Evolutionary conservation across 192 early-diverging fungal species (phyloP).

Genomic region (Geranomyces michiganensis): DNA sequence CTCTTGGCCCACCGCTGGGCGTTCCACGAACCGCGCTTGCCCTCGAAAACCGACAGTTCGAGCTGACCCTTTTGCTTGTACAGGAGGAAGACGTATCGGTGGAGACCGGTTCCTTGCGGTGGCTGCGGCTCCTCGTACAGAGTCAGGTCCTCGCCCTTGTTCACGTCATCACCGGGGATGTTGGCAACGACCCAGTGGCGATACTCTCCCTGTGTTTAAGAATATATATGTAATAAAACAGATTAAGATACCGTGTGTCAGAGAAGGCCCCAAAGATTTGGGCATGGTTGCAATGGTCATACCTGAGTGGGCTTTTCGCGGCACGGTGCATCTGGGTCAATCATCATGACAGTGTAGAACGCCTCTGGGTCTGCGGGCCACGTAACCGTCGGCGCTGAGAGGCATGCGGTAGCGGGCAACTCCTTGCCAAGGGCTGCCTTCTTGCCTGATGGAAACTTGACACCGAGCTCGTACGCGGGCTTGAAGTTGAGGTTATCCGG

Average conservation of each 20-base stretch:
- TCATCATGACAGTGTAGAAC: conserved; percentile 26
- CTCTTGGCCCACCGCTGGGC: conserved; percentile 28
- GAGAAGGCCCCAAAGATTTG: neutral
- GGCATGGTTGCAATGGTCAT: neutral
- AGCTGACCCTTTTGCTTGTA: conserved; percentile 48
- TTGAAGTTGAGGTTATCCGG: conserved; percentile 29
- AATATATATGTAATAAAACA: neutral
- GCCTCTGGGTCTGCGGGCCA: conserved; percentile 27
- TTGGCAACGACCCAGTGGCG: conserved; percentile 33
- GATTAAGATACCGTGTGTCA: neutral
- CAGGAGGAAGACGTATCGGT: conserved; percentile 63
- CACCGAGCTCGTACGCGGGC: conserved; percentile 25
- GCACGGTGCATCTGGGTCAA: conserved; percentile 30
- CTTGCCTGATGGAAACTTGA: conserved; percentile 31
- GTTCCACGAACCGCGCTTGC: conserved; percentile 19
- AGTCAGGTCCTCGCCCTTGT: conserved; percentile 30
- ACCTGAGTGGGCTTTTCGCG: conserved; percentile 23
- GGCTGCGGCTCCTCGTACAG: conserved; percentile 47
- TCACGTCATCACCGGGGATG: conserved; percentile 19
- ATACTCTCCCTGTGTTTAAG: conserved; percentile 12
- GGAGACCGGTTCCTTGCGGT: conserved; percentile 52
- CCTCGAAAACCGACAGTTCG: conserved; percentile 23
- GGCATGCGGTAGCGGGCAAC: conserved; percentile 21
- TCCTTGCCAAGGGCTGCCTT: conserved; percentile 27
- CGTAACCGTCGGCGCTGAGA: conserved; percentile 27